Percentiles rank a stretch among this genome's conserved stretches.
Evolutionary conservation across 2,329 filamentous ascomycete species (phyloP).

Genomic region (Cladosporium oxysporum): DNA sequence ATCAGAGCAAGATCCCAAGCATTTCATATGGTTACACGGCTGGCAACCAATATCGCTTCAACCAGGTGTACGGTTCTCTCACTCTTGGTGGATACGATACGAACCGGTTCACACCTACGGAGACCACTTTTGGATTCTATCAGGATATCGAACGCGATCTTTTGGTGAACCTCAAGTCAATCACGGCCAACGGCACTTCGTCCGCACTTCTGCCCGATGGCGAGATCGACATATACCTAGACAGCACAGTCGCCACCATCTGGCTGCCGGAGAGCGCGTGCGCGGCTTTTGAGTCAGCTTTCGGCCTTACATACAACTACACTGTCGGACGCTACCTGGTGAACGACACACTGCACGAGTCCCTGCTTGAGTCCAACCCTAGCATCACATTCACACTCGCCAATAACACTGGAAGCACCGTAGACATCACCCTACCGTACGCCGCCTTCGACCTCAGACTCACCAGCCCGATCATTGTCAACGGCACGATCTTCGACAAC

Average conservation of each 20-base stretch:
- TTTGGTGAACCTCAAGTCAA: slow-evolving; percentile 35
- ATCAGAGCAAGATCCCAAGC: slow-evolving; percentile 39
- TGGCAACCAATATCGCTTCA: slow-evolving; percentile 40
- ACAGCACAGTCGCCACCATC: slow-evolving; percentile 65
- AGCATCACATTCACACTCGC: slow-evolving; percentile 39
- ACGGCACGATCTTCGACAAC: slow-evolving; percentile 26
- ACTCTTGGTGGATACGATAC: slow-evolving; percentile 43
- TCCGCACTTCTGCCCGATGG: slow-evolving; percentile 33
- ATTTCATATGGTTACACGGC: slow-evolving; percentile 42
- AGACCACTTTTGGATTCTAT: slow-evolving; percentile 36
- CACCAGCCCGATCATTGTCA: slow-evolving; percentile 33
- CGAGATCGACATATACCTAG: slow-evolving; percentile 53
- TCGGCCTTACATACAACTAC: slow-evolving; percentile 38
- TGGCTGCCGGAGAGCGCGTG: slow-evolving; percentile 58
- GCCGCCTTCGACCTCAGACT: slow-evolving; percentile 39
- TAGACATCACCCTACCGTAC: slow-evolving; percentile 41
- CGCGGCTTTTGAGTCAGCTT: slow-evolving; percentile 39
- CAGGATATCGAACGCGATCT: slow-evolving; percentile 38
- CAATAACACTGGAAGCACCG: slow-evolving; percentile 28
- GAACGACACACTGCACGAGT: slow-evolving; percentile 35
- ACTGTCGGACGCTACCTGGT: slow-evolving; percentile 37
- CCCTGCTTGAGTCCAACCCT: slow-evolving; percentile 31
- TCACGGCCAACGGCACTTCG: slow-evolving; percentile 30
- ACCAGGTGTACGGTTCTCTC: slow-evolving; percentile 40
- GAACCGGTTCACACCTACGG: slow-evolving; percentile 38